These are phyloP conservation scores for Backusella westeae DNA, from an alignment of 192 early-diverging fungal genomes.

Conservation along the genomic window DNA sequence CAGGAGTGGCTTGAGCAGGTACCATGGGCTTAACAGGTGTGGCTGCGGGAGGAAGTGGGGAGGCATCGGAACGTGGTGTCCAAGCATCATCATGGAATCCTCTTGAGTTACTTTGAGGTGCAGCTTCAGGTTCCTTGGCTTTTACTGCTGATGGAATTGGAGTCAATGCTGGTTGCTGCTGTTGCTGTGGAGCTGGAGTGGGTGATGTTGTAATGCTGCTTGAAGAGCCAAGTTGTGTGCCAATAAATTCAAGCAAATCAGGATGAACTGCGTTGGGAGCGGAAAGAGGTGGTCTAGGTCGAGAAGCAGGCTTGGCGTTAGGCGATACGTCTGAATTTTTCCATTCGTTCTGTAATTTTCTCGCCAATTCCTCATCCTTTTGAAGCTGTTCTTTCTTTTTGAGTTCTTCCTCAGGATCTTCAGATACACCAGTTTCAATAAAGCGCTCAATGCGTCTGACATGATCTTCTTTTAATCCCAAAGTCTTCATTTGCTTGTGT, in stretches of 20 bases:
- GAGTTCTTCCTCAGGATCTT: slow-evolving; percentile 42
- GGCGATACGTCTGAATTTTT: slow-evolving; percentile 42
- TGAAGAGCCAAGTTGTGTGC: slow-evolving; percentile 20
- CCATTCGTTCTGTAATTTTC: slow-evolving; percentile 72
- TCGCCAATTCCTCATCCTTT: slow-evolving; percentile 77
- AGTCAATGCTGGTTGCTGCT: background rate
- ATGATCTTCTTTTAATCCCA: slow-evolving; percentile 86
- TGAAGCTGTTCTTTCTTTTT: slow-evolving; percentile 57
- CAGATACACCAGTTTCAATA: slow-evolving; percentile 50
- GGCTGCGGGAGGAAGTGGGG: slow-evolving; percentile 23
- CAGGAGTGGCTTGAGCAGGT: background rate
- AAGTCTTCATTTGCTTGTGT: slow-evolving; percentile 67
- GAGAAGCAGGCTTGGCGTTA: background rate
- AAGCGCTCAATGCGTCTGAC: slow-evolving; percentile 76
- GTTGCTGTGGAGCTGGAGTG: background rate
- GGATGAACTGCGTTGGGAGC: slow-evolving; percentile 53
- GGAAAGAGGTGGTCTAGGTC: slow-evolving; percentile 22
- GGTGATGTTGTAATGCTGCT: background rate
- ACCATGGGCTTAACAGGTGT: background rate
- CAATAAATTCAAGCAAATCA: slow-evolving; percentile 44
- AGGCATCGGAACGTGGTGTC: slow-evolving; percentile 38
- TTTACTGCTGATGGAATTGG: background rate
- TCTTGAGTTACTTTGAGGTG: slow-evolving; percentile 22
- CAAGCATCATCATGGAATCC: slow-evolving; percentile 58
- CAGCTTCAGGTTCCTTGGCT: slow-evolving; percentile 11